Percentiles rank a stretch among this genome's conserved stretches.
Evolutionary conservation across 2,329 filamentous ascomycete species (phyloP).

Genomic region (Ilyonectria sp.): DNA sequence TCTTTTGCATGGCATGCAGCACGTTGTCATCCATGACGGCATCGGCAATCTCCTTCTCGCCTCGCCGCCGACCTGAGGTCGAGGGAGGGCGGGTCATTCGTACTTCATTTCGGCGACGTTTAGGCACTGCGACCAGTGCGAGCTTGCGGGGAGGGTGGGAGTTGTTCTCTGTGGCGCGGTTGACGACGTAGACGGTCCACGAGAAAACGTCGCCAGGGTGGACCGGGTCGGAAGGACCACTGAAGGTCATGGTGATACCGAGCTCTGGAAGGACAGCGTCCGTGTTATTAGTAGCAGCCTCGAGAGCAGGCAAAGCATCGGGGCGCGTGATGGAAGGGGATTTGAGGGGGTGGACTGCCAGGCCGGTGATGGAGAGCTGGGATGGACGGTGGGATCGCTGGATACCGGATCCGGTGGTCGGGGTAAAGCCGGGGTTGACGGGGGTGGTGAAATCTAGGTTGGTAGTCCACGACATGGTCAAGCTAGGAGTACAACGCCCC

Average conservation of each 20-base stretch:
- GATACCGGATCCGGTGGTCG: constrained; percentile 68
- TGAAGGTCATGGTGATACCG: constrained; percentile 83
- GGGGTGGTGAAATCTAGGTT: constrained; percentile 78
- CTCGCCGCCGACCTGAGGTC: constrained; percentile 56
- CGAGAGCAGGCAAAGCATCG: constrained; percentile 72
- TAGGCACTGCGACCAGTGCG: constrained; percentile 77
- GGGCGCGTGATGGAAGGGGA: constrained; percentile 72
- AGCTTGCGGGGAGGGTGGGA: constrained; percentile 73
- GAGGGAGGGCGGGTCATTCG: constrained; percentile 69
- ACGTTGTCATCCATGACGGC: constrained; percentile 81
- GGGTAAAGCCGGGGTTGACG: constrained; percentile 74
- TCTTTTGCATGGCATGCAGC: constrained; percentile 79
- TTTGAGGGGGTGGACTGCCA: constrained; percentile 68
- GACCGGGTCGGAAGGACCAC: constrained; percentile 70
- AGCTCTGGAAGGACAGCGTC: constrained; percentile 71
- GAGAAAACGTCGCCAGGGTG: constrained; percentile 77
- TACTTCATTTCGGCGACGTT: constrained; percentile 71
- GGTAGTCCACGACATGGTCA: constrained; percentile 79
- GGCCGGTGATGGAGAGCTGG: constrained; percentile 73
- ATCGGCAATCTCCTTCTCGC: constrained; percentile 67
- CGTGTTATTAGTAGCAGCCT: constrained; percentile 64
- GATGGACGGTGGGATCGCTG: constrained; percentile 74
- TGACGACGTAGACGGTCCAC: constrained; percentile 84
- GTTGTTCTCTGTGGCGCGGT: constrained; percentile 69
- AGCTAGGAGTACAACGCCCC: constrained; percentile 70